phyloP scores from a whole-genome alignment of 78 protist genomes.

The Corallochytrium limacisporum region DNA sequence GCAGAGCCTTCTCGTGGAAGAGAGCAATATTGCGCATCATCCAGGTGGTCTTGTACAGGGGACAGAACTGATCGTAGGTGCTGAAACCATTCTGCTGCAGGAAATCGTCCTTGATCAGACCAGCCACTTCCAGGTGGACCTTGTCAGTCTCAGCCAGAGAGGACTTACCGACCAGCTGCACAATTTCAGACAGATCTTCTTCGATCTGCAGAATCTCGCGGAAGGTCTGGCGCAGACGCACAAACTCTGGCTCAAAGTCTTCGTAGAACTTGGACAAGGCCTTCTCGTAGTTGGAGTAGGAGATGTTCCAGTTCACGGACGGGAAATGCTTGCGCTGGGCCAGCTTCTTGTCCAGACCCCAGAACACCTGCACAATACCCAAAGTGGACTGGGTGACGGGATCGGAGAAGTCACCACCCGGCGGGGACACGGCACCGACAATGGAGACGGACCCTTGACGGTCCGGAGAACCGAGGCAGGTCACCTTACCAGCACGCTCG shows the following conservation, averaged over 20 bases:
- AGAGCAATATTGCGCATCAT: constrained; percentile 81
- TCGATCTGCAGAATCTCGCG: constrained; percentile 89
- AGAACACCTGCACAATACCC: constrained; percentile 98
- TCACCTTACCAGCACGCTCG: constrained; percentile 93
- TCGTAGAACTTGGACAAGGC: constrained; percentile 84
- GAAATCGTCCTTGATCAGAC: constrained; percentile 94
- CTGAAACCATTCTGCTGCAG: constrained; percentile 92
- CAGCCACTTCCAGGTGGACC: constrained; percentile 88
- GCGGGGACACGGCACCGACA: constrained; percentile 99
- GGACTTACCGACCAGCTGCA: constrained; percentile 95
- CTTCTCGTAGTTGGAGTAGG: constrained; percentile 83
- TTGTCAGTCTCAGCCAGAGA: constrained; percentile 97
- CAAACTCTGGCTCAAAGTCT: constrained; percentile 64
- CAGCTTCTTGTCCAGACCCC: constrained; percentile 97
- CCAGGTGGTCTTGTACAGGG: constrained; percentile 95
- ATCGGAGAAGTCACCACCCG: constrained; percentile 99
- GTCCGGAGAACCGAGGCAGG: constrained; percentile 88
- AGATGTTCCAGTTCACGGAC: constrained; percentile 92
- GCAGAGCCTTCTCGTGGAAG: constrained; percentile 56
- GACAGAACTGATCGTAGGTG: constrained; percentile 89
- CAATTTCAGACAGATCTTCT: constrained; percentile 93
- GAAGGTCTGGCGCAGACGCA: constrained; percentile 43
- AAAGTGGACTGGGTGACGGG: constrained; percentile 98
- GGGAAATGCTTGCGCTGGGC: constrained; percentile 99
- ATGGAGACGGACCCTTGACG: constrained; percentile 95